Evolutionary conservation across 2,329 filamentous ascomycete species (phyloP).

Genomic region (Fusarium sororula): DNA sequence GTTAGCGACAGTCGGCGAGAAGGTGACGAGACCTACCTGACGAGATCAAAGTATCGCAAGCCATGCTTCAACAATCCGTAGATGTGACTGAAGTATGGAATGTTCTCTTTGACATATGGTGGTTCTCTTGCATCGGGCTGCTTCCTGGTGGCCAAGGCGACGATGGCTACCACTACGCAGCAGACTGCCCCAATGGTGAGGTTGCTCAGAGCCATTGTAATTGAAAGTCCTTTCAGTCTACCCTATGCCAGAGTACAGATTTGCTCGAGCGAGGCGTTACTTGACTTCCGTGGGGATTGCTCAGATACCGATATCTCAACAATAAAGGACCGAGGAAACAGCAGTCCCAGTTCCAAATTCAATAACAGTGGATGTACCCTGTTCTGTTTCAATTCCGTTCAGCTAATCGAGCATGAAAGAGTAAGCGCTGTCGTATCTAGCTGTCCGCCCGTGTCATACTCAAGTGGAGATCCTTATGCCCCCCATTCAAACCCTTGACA

Average conservation of each 20-base stretch:
- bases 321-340: neutral
- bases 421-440: neutral
- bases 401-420: neutral
- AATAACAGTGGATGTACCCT: neutral
- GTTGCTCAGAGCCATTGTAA: constrained; percentile 13
- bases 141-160: neutral
- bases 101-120: constrained; percentile 14
- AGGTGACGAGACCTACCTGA: constrained; percentile 3
- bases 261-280: neutral
- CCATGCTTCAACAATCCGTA: constrained; percentile 29
- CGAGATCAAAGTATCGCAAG: constrained; percentile 28
- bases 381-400: neutral
- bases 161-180: constrained; percentile 5
- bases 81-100: constrained; percentile 27
- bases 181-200: constrained; percentile 11
- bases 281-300: neutral
- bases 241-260: neutral
- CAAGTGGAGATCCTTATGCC: neutral
- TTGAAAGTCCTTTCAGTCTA: neutral
- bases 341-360: neutral
- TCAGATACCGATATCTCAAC: neutral
- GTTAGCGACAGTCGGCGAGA: neutral
- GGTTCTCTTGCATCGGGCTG: constrained; percentile 24
- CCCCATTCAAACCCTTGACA: neutral
- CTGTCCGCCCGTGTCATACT: neutral